Conservation (phyloP, 371 early-diverging fungal genomes). For the Mucor circinelloides region DNA sequence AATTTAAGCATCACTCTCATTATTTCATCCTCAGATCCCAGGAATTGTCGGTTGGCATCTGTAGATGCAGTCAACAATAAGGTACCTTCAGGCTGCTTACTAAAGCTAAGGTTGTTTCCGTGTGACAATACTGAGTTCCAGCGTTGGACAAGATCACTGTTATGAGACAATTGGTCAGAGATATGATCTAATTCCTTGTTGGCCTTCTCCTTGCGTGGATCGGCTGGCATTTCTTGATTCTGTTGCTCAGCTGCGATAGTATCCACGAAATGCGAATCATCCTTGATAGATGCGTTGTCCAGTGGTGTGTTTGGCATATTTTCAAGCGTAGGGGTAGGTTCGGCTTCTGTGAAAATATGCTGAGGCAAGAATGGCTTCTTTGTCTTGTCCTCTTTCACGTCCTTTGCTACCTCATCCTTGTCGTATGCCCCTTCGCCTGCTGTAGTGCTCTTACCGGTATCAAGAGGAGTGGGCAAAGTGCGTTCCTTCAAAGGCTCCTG, state of each 20-base stretch:
- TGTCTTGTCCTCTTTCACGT: not conserved
- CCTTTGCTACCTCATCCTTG: not conserved
- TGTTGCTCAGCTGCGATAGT: slow-evolving; percentile 24
- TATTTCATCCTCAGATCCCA: slow-evolving; percentile 35
- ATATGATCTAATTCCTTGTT: slow-evolving; percentile 4
- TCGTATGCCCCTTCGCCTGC: not conserved
- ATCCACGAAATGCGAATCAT: slow-evolving; percentile 15
- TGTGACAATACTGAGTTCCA: slow-evolving; percentile 3
- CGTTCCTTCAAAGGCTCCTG: not conserved
- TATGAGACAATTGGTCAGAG: not conserved
- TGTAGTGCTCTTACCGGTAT: not conserved
- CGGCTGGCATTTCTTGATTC: not conserved
- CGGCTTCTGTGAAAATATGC: slow-evolving; percentile 29
- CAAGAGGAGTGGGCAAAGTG: not conserved
- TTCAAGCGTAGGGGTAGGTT: slow-evolving; percentile 27
- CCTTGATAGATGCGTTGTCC: not conserved
- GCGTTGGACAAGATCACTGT: slow-evolving; percentile 8
- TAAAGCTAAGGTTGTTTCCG: slow-evolving; percentile 1
- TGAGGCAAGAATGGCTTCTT: slow-evolving; percentile 20
- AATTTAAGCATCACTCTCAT: slow-evolving; percentile 36
- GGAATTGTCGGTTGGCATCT: slow-evolving; percentile 22
- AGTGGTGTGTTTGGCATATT: slow-evolving; percentile 10
- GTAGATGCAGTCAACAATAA: slow-evolving; percentile 25
- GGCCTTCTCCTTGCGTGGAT: slow-evolving; percentile 6
- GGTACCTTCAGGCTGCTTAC: slow-evolving; percentile 16